Percentiles rank a stretch among this genome's conserved stretches.
Conservation (phyloP, 1,139 yeast species). For the Lodderomyces pseudojiufengensis region DNA sequence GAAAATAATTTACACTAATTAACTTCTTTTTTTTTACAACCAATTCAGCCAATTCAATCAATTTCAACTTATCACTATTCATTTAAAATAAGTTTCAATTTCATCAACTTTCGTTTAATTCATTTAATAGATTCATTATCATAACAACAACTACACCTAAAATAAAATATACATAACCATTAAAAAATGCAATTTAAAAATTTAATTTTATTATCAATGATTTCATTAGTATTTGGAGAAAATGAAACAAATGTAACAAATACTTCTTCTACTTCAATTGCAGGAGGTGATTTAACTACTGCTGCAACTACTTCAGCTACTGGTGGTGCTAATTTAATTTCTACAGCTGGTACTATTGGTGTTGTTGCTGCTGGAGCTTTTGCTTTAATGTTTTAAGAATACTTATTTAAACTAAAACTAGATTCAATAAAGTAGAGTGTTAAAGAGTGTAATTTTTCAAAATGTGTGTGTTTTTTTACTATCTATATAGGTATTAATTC, state of each 20-base stretch:
- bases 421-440: no score
- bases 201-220: constrained; percentile 44
- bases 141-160: not conserved
- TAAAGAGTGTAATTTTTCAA: no score
- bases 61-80: no score
- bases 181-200: constrained; percentile 46
- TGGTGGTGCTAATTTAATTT: constrained; percentile 26
- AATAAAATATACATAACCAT: constrained; percentile 11
- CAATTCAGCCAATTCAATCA: no score
- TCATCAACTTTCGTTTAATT: not conserved
- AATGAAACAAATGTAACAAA: constrained; percentile 17
- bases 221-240: constrained; percentile 13
- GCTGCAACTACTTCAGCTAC: constrained; percentile 17
- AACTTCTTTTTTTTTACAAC: no score
- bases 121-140: no score
- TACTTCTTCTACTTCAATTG: constrained; percentile 11
- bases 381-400: constrained; percentile 42
- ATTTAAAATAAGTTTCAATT: no score
- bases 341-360: constrained; percentile 28
- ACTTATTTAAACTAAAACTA: no score
- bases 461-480: no score
- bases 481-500: no score
- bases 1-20: no score
- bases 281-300: constrained; percentile 9
- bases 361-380: constrained; percentile 47